Evolutionary conservation across 2,329 filamentous ascomycete species (phyloP), one percentile per base, ranked within the genome.

Genomic region (Aspergillus puulaauensis): DNA sequence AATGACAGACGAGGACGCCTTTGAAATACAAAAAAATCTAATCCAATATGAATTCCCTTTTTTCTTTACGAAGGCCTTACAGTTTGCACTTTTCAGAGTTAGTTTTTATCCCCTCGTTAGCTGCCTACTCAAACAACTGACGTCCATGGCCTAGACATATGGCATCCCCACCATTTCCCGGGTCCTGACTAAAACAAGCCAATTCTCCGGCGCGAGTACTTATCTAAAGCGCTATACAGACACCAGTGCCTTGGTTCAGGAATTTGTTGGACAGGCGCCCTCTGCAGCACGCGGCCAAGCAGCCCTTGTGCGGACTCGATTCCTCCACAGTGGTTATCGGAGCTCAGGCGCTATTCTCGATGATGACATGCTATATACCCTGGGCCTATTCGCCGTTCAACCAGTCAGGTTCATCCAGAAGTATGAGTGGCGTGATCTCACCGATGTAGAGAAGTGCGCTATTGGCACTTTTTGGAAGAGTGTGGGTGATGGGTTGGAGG

Each of bases 391-490:
- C 68, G 81, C 89, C 17, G 76, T 82, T 1, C 86, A 91, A 68
- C 88, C 89, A 0, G 72, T 83, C 31, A 77, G 81, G 14, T 91
- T 88, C 79, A 81, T 89, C 33, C 70, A 79, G 5, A 75, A 75
- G 6, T 90, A 86, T 65, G 90, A 93, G 69, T 93, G 90, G 89
- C 83, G 90, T 2, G 40, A 75, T 4, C 70, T 90, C 21, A 87
- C 82, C 15, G 83, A 87, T 0, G 79, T 92, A 73, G 90, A 93
- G 71, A 71, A 78, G 9, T 89, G 87, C 60, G 89, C 88, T 0
- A 73, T 88, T 31, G 86, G 83, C 15, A 86, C 84, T 0, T 85
- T 89, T 66, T 92, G 88, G 89, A 90, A 89, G 71, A 80, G 80
- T 52, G 74, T 90, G 15, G 89, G 89, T 14, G 86, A 91, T 64